These are phyloP conservation scores for Penicillium bovifimosum DNA, from an alignment of 495 filamentous ascomycete genomes.

Conservation along the genomic window DNA sequence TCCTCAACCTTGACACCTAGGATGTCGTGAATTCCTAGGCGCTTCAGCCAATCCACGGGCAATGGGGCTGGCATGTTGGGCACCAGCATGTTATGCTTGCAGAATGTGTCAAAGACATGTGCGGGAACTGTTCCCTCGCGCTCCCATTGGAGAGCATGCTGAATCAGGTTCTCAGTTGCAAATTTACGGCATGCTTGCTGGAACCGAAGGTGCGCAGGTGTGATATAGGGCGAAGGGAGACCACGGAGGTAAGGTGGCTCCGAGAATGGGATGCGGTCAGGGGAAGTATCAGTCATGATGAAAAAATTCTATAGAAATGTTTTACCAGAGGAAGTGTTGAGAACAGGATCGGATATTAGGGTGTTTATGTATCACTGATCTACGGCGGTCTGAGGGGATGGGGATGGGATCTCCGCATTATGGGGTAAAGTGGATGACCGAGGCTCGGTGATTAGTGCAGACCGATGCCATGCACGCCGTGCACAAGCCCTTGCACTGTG, in stretches of 20 bases:
- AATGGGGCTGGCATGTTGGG: conserved; percentile 62
- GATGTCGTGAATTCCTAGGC: conserved; percentile 57
- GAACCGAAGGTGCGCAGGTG: conserved; percentile 53
- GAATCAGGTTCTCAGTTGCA: conserved; percentile 52
- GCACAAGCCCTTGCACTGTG: background rate
- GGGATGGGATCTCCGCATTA: conserved; percentile 16
- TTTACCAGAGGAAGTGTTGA: background rate
- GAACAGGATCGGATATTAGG: background rate
- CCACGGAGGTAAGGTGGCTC: conserved; percentile 67
- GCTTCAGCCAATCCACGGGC: conserved; percentile 61
- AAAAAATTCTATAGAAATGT: background rate
- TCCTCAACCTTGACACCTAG: conserved; percentile 68
- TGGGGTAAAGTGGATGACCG: conserved; percentile 9
- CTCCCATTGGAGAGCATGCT: conserved; percentile 64
- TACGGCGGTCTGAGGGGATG: background rate
- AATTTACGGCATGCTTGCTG: conserved; percentile 64
- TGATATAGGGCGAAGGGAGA: conserved; percentile 67
- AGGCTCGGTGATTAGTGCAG: conserved; percentile 18
- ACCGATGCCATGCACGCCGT: background rate
- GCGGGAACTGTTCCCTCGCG: conserved; percentile 53
- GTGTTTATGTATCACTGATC: background rate
- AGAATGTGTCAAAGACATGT: conserved; percentile 57
- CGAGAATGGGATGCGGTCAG: conserved; percentile 57
- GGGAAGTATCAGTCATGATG: conserved; percentile 32
- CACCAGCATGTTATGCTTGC: conserved; percentile 56